Evolutionary conservation across 2,329 filamentous ascomycete genomes (phyloP), one percentile per base, ranked within the genome.

Genomic region (Colletotrichum sojae): DNA sequence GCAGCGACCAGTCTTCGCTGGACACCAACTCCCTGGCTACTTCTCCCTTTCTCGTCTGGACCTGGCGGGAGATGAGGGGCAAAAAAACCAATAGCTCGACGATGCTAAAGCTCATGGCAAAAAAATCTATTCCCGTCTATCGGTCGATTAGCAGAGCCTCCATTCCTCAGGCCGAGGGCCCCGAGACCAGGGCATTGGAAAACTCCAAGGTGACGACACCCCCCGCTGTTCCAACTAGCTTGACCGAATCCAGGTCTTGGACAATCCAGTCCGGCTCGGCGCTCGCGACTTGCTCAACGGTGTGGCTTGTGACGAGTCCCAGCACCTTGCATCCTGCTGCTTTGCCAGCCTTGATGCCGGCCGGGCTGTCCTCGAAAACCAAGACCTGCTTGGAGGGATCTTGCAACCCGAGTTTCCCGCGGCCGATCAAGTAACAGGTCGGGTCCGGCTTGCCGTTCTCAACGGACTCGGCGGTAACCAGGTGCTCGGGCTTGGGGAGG

Each of bases 201-300:
- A 97, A 89, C 82, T 94, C 89, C 72, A 97, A 80, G 72, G 87
- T 88, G 63, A 92, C 86, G 72, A 81, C 82, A n/a, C 89, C 90
- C 58, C 83, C 86, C 70, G 85, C 83, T 72, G 81, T 82, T 60
- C 86, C 84, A 69, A 89, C 82, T 74, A 97, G 82, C 73, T 81
- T 88, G 71, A 97, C 89, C 72, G 92, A 94, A 66, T 86, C 84
- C 82, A 97, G 84, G 81, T 98, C 94, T 79, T 86, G 85, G 66
- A 97, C 91, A 59, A 97, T 90, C 91, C 93, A 97, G 83, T 97
- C 94, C 52, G 95, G 94, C n/a, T 89, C 91, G 5, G 94, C 94
- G 54, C 87, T 88, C 70, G 86, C 82, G 57, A 97, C 86, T 82
- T 95, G 89, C 74, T 90, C 89, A 53, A 91, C 83, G 27, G 88